phyloP scores from a whole-genome alignment of 2,329 filamentous ascomycete genomes.

The Talaromyces sp. region DNA sequence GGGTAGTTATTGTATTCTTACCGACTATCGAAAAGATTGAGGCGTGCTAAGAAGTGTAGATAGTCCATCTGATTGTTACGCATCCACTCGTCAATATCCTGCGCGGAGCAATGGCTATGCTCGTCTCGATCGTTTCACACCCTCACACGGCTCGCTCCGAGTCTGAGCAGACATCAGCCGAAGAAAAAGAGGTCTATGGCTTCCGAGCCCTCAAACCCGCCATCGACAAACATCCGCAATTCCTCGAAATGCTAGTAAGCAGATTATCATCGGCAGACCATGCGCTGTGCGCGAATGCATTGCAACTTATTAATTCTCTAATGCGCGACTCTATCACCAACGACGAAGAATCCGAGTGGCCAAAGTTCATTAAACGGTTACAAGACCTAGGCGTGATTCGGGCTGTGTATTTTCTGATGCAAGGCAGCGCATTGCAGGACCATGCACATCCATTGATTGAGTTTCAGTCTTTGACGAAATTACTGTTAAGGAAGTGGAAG shows the following conservation, averaged over 20 bases:
- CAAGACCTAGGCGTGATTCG: constrained; percentile 92
- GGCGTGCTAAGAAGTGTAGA: constrained; percentile 40
- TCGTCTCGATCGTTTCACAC: constrained; percentile 88
- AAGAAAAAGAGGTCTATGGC: constrained; percentile 64
- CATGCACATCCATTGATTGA: constrained; percentile 85
- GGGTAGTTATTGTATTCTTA: constrained; percentile 45
- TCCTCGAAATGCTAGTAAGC: constrained; percentile 89
- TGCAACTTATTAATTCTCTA: constrained; percentile 92
- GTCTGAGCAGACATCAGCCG: neutral
- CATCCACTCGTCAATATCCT: constrained; percentile 97
- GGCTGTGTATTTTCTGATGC: constrained; percentile 89
- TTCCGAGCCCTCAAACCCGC: constrained; percentile 90
- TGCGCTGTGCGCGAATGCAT: constrained; percentile 87
- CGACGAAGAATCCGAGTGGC: constrained; percentile 80
- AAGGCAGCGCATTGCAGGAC: constrained; percentile 87
- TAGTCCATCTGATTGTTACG: constrained; percentile 89
- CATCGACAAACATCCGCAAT: constrained; percentile 85
- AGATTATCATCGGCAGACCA: constrained; percentile 93
- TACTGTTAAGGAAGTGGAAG: constrained; percentile 82
- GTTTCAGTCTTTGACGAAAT: constrained; percentile 88
- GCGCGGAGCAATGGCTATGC: constrained; percentile 91
- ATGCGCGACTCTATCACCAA: constrained; percentile 86
- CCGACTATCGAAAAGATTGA: neutral
- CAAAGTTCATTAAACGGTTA: constrained; percentile 87
- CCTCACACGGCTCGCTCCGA: constrained; percentile 58